Evolutionary conservation across 345 rosid genomes (phyloP), one percentile per base, ranked within the genome.

Genomic region (Salix koriyanagi): DNA sequence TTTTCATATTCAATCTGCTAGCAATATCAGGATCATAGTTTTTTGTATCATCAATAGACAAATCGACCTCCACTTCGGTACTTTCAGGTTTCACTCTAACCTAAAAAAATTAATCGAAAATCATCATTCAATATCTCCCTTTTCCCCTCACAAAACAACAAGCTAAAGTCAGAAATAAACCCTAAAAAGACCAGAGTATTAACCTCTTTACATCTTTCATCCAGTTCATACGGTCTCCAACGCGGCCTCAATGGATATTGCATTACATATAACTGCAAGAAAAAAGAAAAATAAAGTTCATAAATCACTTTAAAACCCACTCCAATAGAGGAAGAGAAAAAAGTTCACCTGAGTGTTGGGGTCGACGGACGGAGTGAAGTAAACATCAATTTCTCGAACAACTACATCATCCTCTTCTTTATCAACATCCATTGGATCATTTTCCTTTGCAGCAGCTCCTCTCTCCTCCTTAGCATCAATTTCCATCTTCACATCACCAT

Each of bases 151-250:
- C 73, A 48, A 5, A 25, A 36, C 48, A 50, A 30, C 54, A n/a
- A 32, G 11, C 60, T 9, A 70, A n/a, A 6, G 76, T 23, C 77
- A n/a, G 30, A 37, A 19, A 30, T 42, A 78, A 11, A 7, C 56
- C 52, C 48, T 26, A 58, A 58, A 12, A 70, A 70, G 61, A 58
- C 2, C 34, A 79, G 11, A 58, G 28, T 30, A 79, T 77, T 65
- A 77, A 90, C 98, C 97, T 90, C 92, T 79, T 88, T 73, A 28
- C 97, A 95, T 48, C 89, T 85, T 54, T 90, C 94, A 48, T 94
- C 97, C 81, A 95, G 78, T 67, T 95, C 97, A 32, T 91, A 95
- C 2, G 97, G 94, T 64, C 97, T 92, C 99, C 99, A 95, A 67
- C 84, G 76, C 4, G 97, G 90, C 77, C 99, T 85, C 68, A 90